Evolutionary conservation across 176 grass and related monocot genomes (phyloP), one percentile per base, ranked within the genome.

Genomic region (Rhynchospora breviuscula): DNA sequence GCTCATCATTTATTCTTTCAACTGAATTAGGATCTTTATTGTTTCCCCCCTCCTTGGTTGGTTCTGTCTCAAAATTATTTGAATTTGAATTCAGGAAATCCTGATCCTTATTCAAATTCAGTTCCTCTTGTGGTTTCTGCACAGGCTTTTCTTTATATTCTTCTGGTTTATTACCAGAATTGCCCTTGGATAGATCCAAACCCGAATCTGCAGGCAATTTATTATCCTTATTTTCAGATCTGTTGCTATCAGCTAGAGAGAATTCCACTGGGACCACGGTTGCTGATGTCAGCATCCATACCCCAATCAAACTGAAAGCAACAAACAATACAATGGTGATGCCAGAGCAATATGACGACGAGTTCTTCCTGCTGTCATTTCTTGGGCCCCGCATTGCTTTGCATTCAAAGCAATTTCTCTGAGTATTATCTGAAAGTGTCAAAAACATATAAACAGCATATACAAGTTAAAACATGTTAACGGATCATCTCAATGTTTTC

Each of bases 281-380:
- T 25, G 85, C 61, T n/a, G 94, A 93, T 33, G 94, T 88, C 48
- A 86, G 40, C 89, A 90, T 92, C 94, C 94, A 97, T 68, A 92
- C 88, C 14, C 79, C 90, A 14, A 94, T 86, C 21, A 97, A 85
- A 71, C 91, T 88, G 33, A 97, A 82, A 59, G 87, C 89, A 69
- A 97, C 94, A 77, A 94, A 93, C 51, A 89, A 43, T 40, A 88
- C 78, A 63, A 88, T 43, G 58, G 69, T 67, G 65, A 85, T 48
- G n/a, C 85, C 83, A 60, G 88, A 87, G 69, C 86, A 90, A 82
- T 72, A 89, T 11, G 31, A 91, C 1, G 81, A 88, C 4, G 84
- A 79, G 33, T 35, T 40, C 63, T 54, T 82, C 51, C 73, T 31
- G 10, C 43, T 53, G 44, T 82, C 80, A 67, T 67, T 47, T 68